Evolutionary conservation across 179 eudicot genomes (phyloP).

Genomic region (Gypsophila paniculata): DNA sequence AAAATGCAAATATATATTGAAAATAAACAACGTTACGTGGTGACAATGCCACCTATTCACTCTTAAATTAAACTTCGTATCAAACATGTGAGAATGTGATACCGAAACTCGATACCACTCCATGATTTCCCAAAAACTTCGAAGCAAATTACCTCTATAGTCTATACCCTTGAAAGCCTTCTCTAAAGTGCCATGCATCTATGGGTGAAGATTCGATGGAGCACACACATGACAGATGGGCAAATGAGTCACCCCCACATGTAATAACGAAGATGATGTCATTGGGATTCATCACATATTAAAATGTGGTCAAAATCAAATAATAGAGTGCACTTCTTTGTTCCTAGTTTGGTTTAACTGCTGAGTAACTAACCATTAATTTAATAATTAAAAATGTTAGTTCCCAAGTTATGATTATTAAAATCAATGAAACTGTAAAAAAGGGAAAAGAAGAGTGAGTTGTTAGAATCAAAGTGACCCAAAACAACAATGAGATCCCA

Average conservation of each 20-base stretch:
- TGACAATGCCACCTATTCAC: no score
- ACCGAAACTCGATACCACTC: no score
- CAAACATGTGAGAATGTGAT: no score
- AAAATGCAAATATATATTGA: no score
- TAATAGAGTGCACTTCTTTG: not conserved
- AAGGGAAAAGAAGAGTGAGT: slow-evolving; percentile 30
- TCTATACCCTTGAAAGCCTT: slow-evolving; percentile 4
- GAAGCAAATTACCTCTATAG: slow-evolving; percentile 4
- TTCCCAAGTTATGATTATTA: slow-evolving; percentile 4
- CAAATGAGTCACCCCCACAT: slow-evolving; percentile 21
- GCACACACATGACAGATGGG: slow-evolving; percentile 21
- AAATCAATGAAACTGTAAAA: slow-evolving; percentile 17
- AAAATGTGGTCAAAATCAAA: slow-evolving; percentile 21
- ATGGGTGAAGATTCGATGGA: slow-evolving; percentile 12
- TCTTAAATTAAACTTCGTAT: no score
- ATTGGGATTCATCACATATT: slow-evolving; percentile 24
- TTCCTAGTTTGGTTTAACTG: slow-evolving; percentile 19
- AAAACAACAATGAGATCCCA: slow-evolving; percentile 20
- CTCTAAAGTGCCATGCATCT: not conserved
- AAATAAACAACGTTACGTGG: no score
- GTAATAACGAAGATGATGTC: slow-evolving; percentile 21
- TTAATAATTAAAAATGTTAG: not conserved
- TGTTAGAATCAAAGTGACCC: not conserved
- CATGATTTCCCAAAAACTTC: no score
- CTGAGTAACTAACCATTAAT: not conserved